Conservation (phyloP, 1,139 yeast genomes). For the Saccharomyces hybrid region DNA sequence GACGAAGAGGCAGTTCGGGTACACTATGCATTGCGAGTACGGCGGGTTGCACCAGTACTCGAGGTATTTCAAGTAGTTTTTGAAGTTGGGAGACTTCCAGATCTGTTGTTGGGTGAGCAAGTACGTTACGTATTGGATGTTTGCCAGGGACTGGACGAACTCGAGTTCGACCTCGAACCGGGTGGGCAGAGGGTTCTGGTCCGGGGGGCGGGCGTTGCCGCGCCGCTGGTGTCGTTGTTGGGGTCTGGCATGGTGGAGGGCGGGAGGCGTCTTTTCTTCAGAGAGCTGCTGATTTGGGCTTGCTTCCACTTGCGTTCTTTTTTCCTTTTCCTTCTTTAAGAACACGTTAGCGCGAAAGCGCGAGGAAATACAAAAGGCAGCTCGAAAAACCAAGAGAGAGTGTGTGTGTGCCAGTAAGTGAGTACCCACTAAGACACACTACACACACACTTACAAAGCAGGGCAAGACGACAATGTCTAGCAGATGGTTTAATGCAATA, state of each 20-base stretch:
- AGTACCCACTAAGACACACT: no score
- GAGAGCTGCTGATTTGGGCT: neutral
- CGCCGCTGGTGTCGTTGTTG: neutral
- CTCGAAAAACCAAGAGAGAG: neutral
- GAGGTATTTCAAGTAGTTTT: conserved; percentile 54
- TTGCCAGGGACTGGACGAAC: conserved; percentile 71
- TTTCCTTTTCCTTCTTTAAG: neutral
- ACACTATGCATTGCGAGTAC: conserved; percentile 58
- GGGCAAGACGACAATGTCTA: neutral
- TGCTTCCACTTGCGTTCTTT: neutral
- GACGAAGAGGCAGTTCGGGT: conserved; percentile 63
- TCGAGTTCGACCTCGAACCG: conserved; percentile 72
- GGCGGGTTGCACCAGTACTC: conserved; percentile 65
- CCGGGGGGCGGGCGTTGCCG: neutral
- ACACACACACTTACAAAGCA: neutral
- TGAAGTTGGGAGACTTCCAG: conserved; percentile 41
- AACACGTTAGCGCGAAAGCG: conserved; percentile 1
- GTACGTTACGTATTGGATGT: conserved; percentile 61
- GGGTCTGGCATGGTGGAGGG: neutral
- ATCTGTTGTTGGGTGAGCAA: conserved; percentile 42
- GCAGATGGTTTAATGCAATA: neutral
- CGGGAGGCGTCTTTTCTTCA: neutral
- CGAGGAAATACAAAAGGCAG: neutral
- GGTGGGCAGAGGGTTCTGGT: conserved; percentile 39
- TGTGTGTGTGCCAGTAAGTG: neutral